phyloP scores from a whole-genome alignment of 495 filamentous ascomycete species.

The Talaromyces stipitatus region DNA sequence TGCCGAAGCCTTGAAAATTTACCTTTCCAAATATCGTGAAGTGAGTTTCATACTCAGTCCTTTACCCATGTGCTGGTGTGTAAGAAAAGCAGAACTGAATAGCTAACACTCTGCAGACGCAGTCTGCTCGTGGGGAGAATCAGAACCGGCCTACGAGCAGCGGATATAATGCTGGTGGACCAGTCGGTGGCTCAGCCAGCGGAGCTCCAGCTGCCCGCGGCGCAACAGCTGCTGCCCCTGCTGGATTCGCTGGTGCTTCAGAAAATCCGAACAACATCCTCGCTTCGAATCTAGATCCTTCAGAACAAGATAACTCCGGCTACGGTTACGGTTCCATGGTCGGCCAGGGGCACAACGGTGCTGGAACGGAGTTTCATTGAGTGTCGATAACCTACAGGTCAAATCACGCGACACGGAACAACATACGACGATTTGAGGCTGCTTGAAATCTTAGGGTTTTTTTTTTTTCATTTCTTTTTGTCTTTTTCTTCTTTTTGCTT shows the following conservation, averaged over 20 bases:
- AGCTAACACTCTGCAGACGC: conserved; percentile 45
- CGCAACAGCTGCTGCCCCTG: conserved; percentile 15
- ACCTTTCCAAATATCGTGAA: conserved; percentile 94
- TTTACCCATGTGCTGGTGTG: conserved; percentile 9
- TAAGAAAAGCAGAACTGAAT: conserved; percentile 4
- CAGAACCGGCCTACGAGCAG: conserved; percentile 65
- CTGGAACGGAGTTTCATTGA: conserved; percentile 48
- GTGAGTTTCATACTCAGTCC: conserved; percentile 48
- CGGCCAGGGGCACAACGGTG: conserved; percentile 59
- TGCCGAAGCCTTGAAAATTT: conserved; percentile 94
- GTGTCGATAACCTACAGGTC: not conserved
- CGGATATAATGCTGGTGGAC: conserved; percentile 50
- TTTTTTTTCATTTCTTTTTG: not conserved
- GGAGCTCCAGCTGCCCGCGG: conserved; percentile 39
- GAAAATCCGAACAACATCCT: conserved; percentile 53
- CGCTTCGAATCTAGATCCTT: conserved; percentile 52
- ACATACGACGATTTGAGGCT: not conserved
- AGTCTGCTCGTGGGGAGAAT: conserved; percentile 69
- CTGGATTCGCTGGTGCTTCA: conserved; percentile 46
- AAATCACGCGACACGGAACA: not conserved
- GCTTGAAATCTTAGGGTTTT: not conserved
- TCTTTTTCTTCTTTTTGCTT: not conserved
- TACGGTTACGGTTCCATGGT: conserved; percentile 61
- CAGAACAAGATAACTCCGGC: conserved; percentile 47
- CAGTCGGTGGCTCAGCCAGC: conserved; percentile 36